Evolutionary conservation across 768 basidiomycete species (phyloP).

Genomic region (Russula sp.): DNA sequence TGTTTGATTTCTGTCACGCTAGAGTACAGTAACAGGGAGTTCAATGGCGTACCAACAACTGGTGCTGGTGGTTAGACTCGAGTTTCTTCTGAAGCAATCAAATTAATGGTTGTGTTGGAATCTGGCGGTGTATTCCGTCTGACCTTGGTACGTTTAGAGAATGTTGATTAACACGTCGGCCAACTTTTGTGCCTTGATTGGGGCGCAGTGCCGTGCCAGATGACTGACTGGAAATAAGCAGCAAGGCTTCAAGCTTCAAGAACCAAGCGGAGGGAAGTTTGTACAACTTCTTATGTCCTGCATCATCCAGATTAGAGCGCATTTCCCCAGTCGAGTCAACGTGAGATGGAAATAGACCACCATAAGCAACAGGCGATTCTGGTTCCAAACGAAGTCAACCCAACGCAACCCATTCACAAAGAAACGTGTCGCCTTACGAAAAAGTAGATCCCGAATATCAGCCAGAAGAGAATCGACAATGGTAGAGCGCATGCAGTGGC

Average conservation of each 20-base stretch:
- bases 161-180: background rate
- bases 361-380: background rate
- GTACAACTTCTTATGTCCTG: too few species aligned
- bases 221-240: background rate
- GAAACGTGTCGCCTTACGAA: background rate
- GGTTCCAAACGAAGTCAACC: conserved; percentile 1
- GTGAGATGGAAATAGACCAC: background rate
- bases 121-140: background rate
- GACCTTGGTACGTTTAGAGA: background rate
- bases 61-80: too few species aligned
- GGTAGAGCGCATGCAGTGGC: conserved; percentile 7
- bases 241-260: too few species aligned
- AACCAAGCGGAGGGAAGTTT: too few species aligned
- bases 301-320: background rate
- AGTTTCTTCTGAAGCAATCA: too few species aligned
- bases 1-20: background rate
- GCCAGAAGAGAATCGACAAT: background rate
- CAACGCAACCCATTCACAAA: background rate
- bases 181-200: background rate
- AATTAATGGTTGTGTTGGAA: background rate
- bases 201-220: background rate
- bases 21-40: background rate
- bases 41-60: too few species aligned
- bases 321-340: background rate
- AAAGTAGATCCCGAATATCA: background rate